Conservation (phyloP, 306 rosid genomes). For the Acacia melanoxylon region DNA sequence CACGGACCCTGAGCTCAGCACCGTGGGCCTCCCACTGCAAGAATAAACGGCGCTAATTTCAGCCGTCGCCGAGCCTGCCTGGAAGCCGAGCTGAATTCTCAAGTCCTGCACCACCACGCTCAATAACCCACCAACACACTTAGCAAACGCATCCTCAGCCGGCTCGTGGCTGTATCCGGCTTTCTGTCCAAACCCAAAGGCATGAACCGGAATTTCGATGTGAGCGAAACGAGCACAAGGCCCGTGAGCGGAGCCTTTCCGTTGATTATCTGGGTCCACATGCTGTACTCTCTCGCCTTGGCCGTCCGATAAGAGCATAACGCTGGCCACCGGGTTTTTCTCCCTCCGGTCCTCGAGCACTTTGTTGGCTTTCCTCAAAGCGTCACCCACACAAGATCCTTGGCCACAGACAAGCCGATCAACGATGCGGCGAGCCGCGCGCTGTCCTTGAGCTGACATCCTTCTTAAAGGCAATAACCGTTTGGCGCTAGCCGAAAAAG, state of each 20-base stretch:
- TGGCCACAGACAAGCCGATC: slow-evolving; percentile 45
- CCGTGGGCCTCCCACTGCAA: slow-evolving; percentile 44
- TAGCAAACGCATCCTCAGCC: slow-evolving; percentile 55
- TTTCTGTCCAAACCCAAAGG: slow-evolving; percentile 44
- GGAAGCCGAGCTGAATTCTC: slow-evolving; percentile 50
- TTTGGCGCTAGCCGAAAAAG: slow-evolving; percentile 43
- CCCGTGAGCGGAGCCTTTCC: slow-evolving; percentile 22
- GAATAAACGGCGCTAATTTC: slow-evolving; percentile 56
- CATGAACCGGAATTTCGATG: slow-evolving; percentile 59
- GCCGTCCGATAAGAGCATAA: slow-evolving; percentile 58
- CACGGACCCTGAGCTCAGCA: slow-evolving; percentile 35
- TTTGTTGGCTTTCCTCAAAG: slow-evolving; percentile 49
- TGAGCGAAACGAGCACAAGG: slow-evolving; percentile 44
- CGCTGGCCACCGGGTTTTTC: slow-evolving; percentile 48
- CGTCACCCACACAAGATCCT: slow-evolving; percentile 45
- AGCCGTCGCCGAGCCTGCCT: slow-evolving; percentile 31
- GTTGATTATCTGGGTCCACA: background rate
- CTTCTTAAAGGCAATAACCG: slow-evolving; percentile 47
- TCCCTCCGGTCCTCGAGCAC: slow-evolving; percentile 65
- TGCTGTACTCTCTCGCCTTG: slow-evolving; percentile 34
- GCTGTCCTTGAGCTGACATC: slow-evolving; percentile 63
- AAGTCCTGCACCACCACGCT: slow-evolving; percentile 58
- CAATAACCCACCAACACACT: slow-evolving; percentile 51
- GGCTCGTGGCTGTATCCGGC: slow-evolving; percentile 36
- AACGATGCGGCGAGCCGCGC: slow-evolving; percentile 51